Percentiles rank a stretch among this genome's conserved stretches.
phyloP scores from a whole-genome alignment of 2,329 filamentous ascomycete species.

The Aspergillus piperis region DNA sequence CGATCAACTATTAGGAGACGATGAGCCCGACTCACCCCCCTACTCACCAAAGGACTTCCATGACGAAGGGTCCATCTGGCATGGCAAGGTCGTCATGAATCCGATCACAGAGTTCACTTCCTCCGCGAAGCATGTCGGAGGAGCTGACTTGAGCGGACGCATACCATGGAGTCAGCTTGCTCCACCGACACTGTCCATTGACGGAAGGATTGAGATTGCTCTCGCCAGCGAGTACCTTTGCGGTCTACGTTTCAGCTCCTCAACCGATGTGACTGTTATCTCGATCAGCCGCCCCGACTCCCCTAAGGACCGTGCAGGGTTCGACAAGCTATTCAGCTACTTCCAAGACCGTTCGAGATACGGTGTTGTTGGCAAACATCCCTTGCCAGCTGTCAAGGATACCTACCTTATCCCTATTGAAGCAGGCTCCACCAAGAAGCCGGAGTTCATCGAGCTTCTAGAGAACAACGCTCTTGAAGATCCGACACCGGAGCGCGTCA shows the following conservation, averaged over 20 bases:
- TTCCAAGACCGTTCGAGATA: conserved; percentile 81
- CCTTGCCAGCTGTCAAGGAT: conserved; percentile 75
- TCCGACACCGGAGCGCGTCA: conserved; percentile 69
- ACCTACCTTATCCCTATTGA: conserved; percentile 88
- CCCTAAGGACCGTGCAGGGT: conserved; percentile 59
- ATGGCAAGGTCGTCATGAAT: conserved; percentile 73
- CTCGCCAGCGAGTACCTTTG: conserved; percentile 91
- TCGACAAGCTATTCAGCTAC: conserved; percentile 81
- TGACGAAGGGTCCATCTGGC: conserved; percentile 74
- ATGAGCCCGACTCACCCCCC: conserved; percentile 77
- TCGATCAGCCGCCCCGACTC: conserved; percentile 66
- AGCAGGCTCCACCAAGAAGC: conserved; percentile 66
- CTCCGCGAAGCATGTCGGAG: conserved; percentile 79
- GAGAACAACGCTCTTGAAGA: conserved; percentile 78
- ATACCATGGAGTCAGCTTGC: conserved; percentile 76
- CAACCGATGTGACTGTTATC: conserved; percentile 82
- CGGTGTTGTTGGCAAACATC: conserved; percentile 80
- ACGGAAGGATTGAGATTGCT: conserved; percentile 72
- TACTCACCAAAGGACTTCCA: conserved; percentile 79
- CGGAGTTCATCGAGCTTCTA: conserved; percentile 87
- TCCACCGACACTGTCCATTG: conserved; percentile 64
- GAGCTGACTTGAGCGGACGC: conserved; percentile 70
- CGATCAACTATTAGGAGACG: conserved; percentile 80
- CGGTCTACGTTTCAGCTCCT: conserved; percentile 76
- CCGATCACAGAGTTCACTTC: conserved; percentile 74